phyloP scores from a whole-genome alignment of 768 basidiomycete genomes.

The Mycena kentingensis region DNA sequence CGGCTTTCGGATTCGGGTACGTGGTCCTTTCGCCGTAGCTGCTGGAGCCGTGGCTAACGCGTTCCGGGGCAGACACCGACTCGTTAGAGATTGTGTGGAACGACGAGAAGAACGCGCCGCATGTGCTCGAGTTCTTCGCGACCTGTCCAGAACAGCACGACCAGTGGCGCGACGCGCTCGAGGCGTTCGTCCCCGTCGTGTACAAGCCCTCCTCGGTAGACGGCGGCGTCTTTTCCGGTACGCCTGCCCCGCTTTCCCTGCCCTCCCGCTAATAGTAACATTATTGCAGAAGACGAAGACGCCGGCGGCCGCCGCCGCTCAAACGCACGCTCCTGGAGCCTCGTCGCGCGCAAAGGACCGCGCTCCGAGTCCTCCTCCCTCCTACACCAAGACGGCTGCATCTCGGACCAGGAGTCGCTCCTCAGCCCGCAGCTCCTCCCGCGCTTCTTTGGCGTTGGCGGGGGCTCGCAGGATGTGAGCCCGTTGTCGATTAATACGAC shows the following conservation, averaged over 20 bases:
- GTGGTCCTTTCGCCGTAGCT: conserved; percentile 1
- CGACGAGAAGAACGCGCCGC: conserved; percentile 18
- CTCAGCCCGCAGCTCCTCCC: conserved; percentile 42
- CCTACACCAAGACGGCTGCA: conserved; percentile 26
- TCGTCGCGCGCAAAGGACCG: conserved; percentile 40
- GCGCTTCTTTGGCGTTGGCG: conserved; percentile 32
- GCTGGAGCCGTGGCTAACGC: not conserved
- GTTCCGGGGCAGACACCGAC: conserved; percentile 19
- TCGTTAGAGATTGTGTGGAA: conserved; percentile 37
- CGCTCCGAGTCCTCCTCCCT: conserved; percentile 41
- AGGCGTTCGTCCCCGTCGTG: conserved; percentile 31
- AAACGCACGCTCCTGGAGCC: conserved; percentile 40
- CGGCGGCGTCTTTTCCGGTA: conserved; percentile 22
- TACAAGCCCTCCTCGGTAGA: conserved; percentile 22
- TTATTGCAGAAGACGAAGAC: conserved; percentile 25
- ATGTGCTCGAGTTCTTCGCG: conserved; percentile 17
- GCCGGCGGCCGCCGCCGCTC: conserved; percentile 24
- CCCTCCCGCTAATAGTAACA: not conserved
- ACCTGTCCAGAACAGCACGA: conserved; percentile 20
- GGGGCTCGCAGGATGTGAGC: conserved; percentile 21
- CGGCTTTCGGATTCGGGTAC: conserved; percentile 34
- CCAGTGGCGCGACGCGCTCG: conserved; percentile 32
- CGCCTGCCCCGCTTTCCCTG: not conserved
- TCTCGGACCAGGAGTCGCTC: conserved; percentile 28
- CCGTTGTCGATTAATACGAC: conserved; percentile 20